Base-by-base conservation (phyloP, 768 basidiomycete species). In the Crassisporium funariophilum region DNA sequence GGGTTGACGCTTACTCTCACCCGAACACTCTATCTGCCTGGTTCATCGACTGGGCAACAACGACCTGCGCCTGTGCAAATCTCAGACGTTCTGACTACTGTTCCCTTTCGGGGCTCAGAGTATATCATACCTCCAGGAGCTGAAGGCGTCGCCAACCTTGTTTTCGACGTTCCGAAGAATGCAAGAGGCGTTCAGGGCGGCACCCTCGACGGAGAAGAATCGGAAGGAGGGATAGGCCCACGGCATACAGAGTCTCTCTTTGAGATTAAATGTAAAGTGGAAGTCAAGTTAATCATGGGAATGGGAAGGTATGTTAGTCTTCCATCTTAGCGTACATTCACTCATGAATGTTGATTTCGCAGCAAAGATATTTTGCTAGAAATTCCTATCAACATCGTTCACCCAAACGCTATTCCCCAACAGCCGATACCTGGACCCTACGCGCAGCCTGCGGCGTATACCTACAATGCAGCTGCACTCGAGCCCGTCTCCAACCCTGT, bases 61-160 rank as follows among this genome's bases (percentile, higher is more conserved):
- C 75, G 75, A 0, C 62, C 54, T 15, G 48, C 58, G 4, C 55
- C 55, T 17, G 50, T 88, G 25, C 77, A 83, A 45, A 71, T 86
- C 9, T 82, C 82, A 0, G 91, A 93, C 59, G 78, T 82, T 0
- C 66, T 88, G 20, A 76, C 80, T 2, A 81, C 77, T 9, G 82
- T 91, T 13, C 76, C 84, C 9, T 93, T 86, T 64, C 78, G 79
- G 29, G 88, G 87, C 2, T 74, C 77, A 21, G 90, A 91, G 56
- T 91, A 91, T 53, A 78, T 79, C 23, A 80, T 91, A 22, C 76
- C 75, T 6, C 86, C 88, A 1, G 87, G 86, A 13, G 75, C 74
- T 2, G 90, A 91, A 58, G 90, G 90, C 16, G 77, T 91, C 2
- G 90, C 90, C 1, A 82, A 78, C 56, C 75, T 93, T 9, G 86